Base-by-base conservation (phyloP, 1,139 yeast genomes). In the Oligophagozyma castellii region DNA sequence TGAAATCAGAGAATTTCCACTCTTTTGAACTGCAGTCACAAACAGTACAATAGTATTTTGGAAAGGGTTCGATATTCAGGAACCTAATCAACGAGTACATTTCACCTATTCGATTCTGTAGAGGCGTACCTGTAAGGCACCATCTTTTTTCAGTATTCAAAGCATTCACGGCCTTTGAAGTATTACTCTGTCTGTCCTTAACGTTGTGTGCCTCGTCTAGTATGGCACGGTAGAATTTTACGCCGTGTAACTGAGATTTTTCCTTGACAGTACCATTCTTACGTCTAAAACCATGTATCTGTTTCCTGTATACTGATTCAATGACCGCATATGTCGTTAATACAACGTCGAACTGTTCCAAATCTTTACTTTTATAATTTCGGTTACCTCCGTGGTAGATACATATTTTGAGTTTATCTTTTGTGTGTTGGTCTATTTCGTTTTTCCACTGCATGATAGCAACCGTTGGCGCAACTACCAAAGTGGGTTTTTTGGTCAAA, bases 381-480 rank as follows among this genome's bases (percentile, higher is more conserved):
- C 94, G 64, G 42, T 75, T 76, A 0, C 86, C 75, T 3, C 98
- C 99, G 55, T 89, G 95, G 51, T 67, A 89, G 2, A 86, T 56
- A 15, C 71, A 67, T 4, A 77, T 81, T 33, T 67, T 70, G 37
- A 89, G 58, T 22, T 59, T 59, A 6, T 78, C 83, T 20, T 69
- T 68, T 0, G 96, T 77, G 50, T 89, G 95, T 30, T 69, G 69
- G 36, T 74, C 81, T 28, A 89, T 89, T 56, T 89, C 99, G 44
- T 78, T 73, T 46, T 76, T 79, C 99, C 99, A 89, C 52, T 89
- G 99, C 80, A 92, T 81, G 32, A 89, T 61, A 1, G 98, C 98
- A 10, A 89, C 98, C 0, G 98, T 86, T 0, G 99, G 99, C 0
- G 96, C 96, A 15, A 89, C 78, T 6, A 89, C 96, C 36, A 89